A percentile compares a stretch with the other conserved stretches of the same genome.
phyloP scores from a whole-genome alignment of 805 yeast species.

The Debaryomyces castellii region DNA sequence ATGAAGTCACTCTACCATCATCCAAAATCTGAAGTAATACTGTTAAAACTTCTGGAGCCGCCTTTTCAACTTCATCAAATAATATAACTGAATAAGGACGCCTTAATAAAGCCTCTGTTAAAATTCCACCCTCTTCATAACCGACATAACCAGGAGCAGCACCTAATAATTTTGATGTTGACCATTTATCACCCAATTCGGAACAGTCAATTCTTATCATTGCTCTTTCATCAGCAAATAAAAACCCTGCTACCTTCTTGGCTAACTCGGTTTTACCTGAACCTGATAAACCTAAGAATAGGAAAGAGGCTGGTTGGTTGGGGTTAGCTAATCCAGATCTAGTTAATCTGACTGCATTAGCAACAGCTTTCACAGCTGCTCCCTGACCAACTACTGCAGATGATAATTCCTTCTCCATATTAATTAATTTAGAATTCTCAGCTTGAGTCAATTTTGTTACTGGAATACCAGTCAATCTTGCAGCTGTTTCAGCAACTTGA shows the following conservation, averaged over 20 bases:
- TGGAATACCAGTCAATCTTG: slow-evolving; percentile 95
- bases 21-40: slow-evolving; percentile 89
- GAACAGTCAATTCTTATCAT: slow-evolving; percentile 98
- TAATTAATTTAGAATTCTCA: slow-evolving; percentile 88
- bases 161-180: slow-evolving; percentile 91
- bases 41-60: slow-evolving; percentile 96
- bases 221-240: slow-evolving; percentile 94
- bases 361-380: slow-evolving; percentile 93
- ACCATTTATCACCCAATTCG: slow-evolving; percentile 91
- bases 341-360: slow-evolving; percentile 89
- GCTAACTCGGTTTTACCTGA: slow-evolving; percentile 99
- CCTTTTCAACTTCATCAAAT: slow-evolving; percentile 97
- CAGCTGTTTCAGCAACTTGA: slow-evolving; percentile 95
- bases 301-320: slow-evolving; percentile 91
- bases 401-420: slow-evolving; percentile 87
- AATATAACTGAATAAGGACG: slow-evolving; percentile 94
- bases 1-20: slow-evolving; percentile 94
- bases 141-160: slow-evolving; percentile 97
- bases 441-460: slow-evolving; percentile 93
- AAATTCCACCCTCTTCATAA: slow-evolving; percentile 94
- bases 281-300: slow-evolving; percentile 93
- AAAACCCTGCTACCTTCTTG: slow-evolving; percentile 92
- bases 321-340: slow-evolving; percentile 97
- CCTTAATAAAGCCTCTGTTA: slow-evolving; percentile 88
- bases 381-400: slow-evolving; percentile 90